These are phyloP conservation scores for Allomyces macrogynus DNA, from an alignment of 192 early-diverging fungal genomes.

Conservation along the genomic window DNA sequence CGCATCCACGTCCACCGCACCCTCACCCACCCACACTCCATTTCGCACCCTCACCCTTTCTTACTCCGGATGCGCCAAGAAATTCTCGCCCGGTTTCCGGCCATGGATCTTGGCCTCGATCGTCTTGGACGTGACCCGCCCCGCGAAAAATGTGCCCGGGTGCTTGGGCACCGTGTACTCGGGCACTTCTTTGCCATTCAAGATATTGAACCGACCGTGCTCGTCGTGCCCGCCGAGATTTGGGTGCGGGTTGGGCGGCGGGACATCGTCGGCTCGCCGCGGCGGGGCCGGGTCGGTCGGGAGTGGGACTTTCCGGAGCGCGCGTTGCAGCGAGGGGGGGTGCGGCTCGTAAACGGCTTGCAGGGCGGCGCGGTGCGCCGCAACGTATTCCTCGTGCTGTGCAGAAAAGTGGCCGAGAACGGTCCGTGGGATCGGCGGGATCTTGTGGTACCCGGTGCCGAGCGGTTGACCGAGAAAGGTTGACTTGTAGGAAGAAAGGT, in stretches of 20 bases:
- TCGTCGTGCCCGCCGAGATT: neutral
- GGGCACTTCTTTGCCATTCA: neutral
- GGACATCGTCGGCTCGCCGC: neutral
- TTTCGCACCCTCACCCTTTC: too few relatives aligned
- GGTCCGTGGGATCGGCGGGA: neutral
- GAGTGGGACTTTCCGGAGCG: neutral
- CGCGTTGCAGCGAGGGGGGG: neutral
- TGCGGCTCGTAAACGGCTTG: neutral
- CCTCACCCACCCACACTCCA: too few relatives aligned
- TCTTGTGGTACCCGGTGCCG: neutral
- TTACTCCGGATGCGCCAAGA: too few relatives aligned
- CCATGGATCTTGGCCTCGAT: neutral
- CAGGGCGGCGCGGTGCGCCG: neutral
- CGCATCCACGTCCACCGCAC: too few relatives aligned
- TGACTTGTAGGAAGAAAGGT: neutral
- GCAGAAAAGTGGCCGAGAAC: neutral
- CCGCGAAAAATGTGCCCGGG: neutral
- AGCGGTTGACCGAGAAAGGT: neutral
- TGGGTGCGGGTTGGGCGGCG: neutral
- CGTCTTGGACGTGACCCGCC: neutral
- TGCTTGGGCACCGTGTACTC: neutral
- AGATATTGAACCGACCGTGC: neutral
- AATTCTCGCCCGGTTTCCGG: neutral
- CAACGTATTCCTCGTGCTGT: neutral
- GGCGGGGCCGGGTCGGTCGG: neutral